Evolutionary conservation across 164 flowering plant genomes (phyloP).

Genomic region (Berberis thunbergii): DNA sequence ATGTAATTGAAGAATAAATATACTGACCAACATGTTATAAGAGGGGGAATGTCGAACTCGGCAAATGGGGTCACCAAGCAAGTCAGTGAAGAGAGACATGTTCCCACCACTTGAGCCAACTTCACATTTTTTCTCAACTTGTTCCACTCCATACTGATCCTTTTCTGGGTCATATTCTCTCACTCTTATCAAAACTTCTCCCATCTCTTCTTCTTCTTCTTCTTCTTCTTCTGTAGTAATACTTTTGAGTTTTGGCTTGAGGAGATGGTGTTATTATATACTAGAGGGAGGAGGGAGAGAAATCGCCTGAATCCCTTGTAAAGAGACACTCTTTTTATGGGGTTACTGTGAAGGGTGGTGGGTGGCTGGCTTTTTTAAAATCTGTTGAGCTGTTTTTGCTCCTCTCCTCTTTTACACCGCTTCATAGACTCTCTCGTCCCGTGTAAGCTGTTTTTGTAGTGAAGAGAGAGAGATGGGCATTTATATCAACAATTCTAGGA

Average conservation of each 20-base stretch:
- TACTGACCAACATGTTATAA: constrained; percentile 71
- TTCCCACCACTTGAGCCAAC: constrained; percentile 62
- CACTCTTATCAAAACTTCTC: constrained; percentile 12
- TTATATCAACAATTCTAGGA: too few relatives aligned
- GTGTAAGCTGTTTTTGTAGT: too few relatives aligned
- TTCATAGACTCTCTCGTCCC: too few relatives aligned
- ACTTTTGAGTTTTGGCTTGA: neutral
- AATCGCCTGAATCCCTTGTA: constrained; percentile 26
- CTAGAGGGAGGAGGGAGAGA: constrained; percentile 4
- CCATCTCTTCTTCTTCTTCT: neutral
- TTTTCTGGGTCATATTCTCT: constrained; percentile 55
- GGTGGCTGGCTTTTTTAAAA: neutral
- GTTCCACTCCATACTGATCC: constrained; percentile 49
- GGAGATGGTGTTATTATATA: too few relatives aligned
- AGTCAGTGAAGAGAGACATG: constrained; percentile 75
- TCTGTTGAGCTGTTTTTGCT: too few relatives aligned
- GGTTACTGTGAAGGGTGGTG: neutral
- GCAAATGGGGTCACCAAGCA: constrained; percentile 88
- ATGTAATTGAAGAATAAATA: too few relatives aligned
- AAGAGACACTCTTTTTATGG: constrained; percentile 11
- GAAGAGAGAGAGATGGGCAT: too few relatives aligned
- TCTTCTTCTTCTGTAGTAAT: neutral
- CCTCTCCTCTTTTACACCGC: too few relatives aligned
- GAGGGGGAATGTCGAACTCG: constrained; percentile 86
- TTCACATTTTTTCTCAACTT: constrained; percentile 72